These are phyloP conservation scores for Triticum urartu DNA, from an alignment of 176 grass and related monocot species.

Conservation along the genomic window DNA sequence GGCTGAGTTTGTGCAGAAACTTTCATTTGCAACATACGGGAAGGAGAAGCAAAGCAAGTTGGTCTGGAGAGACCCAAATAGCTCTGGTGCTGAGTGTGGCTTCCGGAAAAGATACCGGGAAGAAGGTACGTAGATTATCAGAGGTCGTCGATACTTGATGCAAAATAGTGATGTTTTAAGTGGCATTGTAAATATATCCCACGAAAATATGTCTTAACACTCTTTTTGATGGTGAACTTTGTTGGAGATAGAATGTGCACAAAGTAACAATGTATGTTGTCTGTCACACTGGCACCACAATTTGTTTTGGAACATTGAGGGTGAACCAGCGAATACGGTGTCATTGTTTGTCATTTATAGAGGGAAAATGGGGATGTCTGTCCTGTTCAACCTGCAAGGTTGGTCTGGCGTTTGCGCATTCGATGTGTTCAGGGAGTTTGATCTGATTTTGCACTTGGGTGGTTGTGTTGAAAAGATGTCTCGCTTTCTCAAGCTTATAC, in stretches of 20 bases:
- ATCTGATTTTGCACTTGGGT: background rate
- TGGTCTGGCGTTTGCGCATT: background rate
- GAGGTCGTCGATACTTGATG: background rate
- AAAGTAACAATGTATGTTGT: background rate
- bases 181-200: constrained; percentile 7
- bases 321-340: background rate
- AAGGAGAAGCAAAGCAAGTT: constrained; percentile 92
- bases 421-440: background rate
- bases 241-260: background rate
- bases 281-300: background rate
- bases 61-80: constrained; percentile 77
- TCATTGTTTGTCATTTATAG: background rate
- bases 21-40: constrained; percentile 77
- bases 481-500: background rate
- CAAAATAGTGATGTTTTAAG: constrained; percentile 23
- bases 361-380: background rate
- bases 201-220: constrained; percentile 1
- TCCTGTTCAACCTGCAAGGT: background rate
- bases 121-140: constrained; percentile 41
- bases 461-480: background rate
- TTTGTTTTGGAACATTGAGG: background rate
- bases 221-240: background rate
- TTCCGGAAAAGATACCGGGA: constrained; percentile 66
- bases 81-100: constrained; percentile 49
- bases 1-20: constrained; percentile 61